A percentile compares a stretch with the other conserved stretches of the same genome.
Evolutionary conservation across 2,329 filamentous ascomycete species (phyloP).

Genomic region (Venturia oleaginea): DNA sequence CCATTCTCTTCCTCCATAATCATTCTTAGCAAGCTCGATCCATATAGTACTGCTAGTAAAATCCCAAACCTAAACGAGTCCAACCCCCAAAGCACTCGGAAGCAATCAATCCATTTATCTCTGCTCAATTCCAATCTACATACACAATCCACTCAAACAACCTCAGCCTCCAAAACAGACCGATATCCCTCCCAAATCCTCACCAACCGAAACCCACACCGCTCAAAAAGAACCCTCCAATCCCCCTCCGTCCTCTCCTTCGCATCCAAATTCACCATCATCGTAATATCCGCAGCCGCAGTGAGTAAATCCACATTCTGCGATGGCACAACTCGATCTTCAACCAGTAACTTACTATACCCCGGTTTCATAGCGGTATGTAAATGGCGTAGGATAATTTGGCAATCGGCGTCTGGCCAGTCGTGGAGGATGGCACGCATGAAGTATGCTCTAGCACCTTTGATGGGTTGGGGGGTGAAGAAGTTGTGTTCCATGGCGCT

Average conservation of each 20-base stretch:
- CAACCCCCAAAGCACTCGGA: too few species aligned
- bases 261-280: constrained; percentile 12
- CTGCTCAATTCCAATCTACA: background rate
- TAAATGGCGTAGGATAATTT: constrained; percentile 23
- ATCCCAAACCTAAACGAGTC: too few species aligned
- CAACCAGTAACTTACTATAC: constrained; percentile 23
- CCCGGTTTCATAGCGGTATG: constrained; percentile 22
- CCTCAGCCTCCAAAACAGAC: background rate
- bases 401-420: constrained; percentile 23
- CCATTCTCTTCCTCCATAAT: too few species aligned
- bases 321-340: constrained; percentile 24
- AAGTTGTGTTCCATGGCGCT: constrained; percentile 24
- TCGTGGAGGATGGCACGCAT: constrained; percentile 26
- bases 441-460: constrained; percentile 25
- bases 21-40: too few species aligned
- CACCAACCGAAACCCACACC: background rate
- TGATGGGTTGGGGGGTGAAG: constrained; percentile 23
- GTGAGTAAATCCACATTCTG: constrained; percentile 21
- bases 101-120: too few species aligned
- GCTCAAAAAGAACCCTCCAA: constrained; percentile 11
- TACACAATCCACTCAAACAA: background rate
- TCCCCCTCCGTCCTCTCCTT: constrained; percentile 14
- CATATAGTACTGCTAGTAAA: too few species aligned
- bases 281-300: constrained; percentile 9
- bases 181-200: background rate